Base-by-base conservation (phyloP, 1,284 basidiomycete genomes). In the Cryptococcus floricola region DNA sequence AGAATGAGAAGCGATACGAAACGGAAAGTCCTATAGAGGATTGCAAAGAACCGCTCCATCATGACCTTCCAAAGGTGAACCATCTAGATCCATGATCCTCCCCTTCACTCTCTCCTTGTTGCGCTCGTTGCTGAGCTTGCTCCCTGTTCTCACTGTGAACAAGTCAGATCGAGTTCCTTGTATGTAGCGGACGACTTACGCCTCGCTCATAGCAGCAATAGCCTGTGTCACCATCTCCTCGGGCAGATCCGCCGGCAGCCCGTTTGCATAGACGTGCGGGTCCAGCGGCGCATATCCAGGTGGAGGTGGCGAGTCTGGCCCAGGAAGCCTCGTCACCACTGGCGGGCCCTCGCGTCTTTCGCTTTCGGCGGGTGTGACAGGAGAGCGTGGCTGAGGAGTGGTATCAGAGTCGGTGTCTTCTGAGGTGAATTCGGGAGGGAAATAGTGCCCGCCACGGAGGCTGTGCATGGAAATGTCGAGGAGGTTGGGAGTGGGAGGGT, bases 401-500 rank as follows among this genome's bases (percentile, higher is more conserved):
- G 41, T 18, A 42, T 18, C 41, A 28, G 19, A 16, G 14, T 8
- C 19, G 27, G 8, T 25, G 7, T 46, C 19, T 12, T n/a, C 14
- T 1, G 45, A 46, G 12, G 45, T 46, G 45, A 46, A 46, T 10
- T 46, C 16, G 45, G 8, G 18, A 28, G 45, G 45, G 25, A 77
- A 78, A 56, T 73, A 74, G 50, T 62, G 54, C 25, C 59, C 56
- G 28, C 57, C 63, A 6, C 69, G 61, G 1, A 78, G 59, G 4
- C 73, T 72, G 44, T 81, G 79, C 44, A 83, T 64, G 13, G 78
- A 80, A 48, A 82, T 82, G 57, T 83, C 81, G 5, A 81, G 69
- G 25, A 78, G 64, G 54, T 81, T 80, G 0, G 81, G 81, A 27
- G 81, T 83, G 0, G 81, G 81, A 13, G 81, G 81, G 61, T 82